phyloP scores from a whole-genome alignment of 2,329 filamentous ascomycete species.

The Penicillium olsonii region DNA sequence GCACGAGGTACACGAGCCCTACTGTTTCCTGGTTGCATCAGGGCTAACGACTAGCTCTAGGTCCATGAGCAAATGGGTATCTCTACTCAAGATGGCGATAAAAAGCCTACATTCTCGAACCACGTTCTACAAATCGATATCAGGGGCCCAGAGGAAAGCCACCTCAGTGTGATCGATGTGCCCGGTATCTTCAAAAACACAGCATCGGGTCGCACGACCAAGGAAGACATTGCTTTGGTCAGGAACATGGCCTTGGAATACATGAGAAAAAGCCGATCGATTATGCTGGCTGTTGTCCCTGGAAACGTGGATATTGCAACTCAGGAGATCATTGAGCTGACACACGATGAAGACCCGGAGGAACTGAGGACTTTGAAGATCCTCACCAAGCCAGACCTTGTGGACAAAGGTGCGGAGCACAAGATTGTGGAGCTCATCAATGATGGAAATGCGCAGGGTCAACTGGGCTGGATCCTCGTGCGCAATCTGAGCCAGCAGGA shows the following conservation, averaged over 20 bases:
- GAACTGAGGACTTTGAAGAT: slow-evolving; percentile 47
- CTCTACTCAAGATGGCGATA: slow-evolving; percentile 15
- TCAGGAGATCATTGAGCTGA: slow-evolving; percentile 49
- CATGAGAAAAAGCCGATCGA: slow-evolving; percentile 41
- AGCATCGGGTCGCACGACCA: slow-evolving; percentile 36
- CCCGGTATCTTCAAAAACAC: slow-evolving; percentile 49
- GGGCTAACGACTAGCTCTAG: slow-evolving; percentile 5
- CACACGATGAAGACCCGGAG: slow-evolving; percentile 36
- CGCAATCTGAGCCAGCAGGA: slow-evolving; percentile 36
- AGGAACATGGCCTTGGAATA: slow-evolving; percentile 41
- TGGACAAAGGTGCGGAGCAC: slow-evolving; percentile 35
- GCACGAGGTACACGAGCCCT: slow-evolving; percentile 25
- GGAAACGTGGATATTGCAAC: slow-evolving; percentile 49
- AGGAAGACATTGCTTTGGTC: slow-evolving; percentile 41
- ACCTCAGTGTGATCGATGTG: slow-evolving; percentile 49
- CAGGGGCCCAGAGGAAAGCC: slow-evolving; percentile 41
- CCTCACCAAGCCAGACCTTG: slow-evolving; percentile 63
- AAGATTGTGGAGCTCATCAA: slow-evolving; percentile 31
- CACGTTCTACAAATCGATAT: slow-evolving; percentile 49
- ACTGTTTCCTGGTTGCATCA: neutral
- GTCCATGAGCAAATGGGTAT: slow-evolving; percentile 29
- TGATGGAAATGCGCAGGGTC: slow-evolving; percentile 14
- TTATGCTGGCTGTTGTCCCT: slow-evolving; percentile 48
- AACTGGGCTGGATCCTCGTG: slow-evolving; percentile 35
- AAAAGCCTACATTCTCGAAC: slow-evolving; percentile 38